Conservation (phyloP, 768 basidiomycete species). For the Rossbeevera mucosa region DNA sequence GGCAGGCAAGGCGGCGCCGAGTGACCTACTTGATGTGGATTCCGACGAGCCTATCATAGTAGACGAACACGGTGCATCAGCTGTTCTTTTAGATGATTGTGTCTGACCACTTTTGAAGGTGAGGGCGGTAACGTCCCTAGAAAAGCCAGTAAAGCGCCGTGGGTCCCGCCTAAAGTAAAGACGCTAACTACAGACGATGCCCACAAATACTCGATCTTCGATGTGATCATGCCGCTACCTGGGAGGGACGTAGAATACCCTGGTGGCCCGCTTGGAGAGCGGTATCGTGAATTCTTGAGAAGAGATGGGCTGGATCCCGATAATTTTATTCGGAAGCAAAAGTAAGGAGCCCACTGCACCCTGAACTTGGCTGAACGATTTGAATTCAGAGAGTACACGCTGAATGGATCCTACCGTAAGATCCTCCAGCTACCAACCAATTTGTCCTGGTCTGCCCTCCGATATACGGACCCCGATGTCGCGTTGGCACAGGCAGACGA, state of each 20-base stretch:
- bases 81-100: not conserved
- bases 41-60: constrained; percentile 28
- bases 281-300: constrained; percentile 74
- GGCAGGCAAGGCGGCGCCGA: constrained; percentile 17
- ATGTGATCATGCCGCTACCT: constrained; percentile 96
- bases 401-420: constrained; percentile 90
- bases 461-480: constrained; percentile 92
- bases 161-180: constrained; percentile 67
- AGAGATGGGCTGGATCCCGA: constrained; percentile 89
- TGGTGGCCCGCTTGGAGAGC: constrained; percentile 79
- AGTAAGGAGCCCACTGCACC: constrained; percentile 41
- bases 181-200: constrained; percentile 74
- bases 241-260: constrained; percentile 94
- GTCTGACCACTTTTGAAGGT: constrained; percentile 19
- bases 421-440: constrained; percentile 83
- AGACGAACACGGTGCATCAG: constrained; percentile 32
- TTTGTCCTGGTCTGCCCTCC: constrained; percentile 75
- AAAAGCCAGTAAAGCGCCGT: constrained; percentile 37
- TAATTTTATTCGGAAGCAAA: constrained; percentile 86
- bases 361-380: constrained; percentile 6
- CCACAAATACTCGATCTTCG: constrained; percentile 80
- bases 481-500: constrained; percentile 93
- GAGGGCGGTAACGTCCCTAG: constrained; percentile 13
- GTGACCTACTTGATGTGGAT: constrained; percentile 30
- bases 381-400: constrained; percentile 72